Conservation (phyloP, 1,284 basidiomycete genomes). For the Boletus semigastroideus region DNA sequence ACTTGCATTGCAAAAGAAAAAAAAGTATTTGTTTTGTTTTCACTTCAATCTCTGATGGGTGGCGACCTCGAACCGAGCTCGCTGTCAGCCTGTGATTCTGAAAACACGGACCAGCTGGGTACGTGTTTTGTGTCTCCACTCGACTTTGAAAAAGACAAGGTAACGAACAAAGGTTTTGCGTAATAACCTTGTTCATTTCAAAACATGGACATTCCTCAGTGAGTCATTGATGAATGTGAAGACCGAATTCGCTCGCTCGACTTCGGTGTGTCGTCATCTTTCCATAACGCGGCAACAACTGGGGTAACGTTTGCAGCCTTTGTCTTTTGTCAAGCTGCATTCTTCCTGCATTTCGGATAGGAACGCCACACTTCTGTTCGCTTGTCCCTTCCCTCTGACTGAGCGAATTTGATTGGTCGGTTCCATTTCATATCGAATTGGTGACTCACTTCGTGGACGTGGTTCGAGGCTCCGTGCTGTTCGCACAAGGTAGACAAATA, state of each 20-base stretch:
- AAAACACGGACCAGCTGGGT: not conserved
- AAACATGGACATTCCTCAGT: too few species aligned
- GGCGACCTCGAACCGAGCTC: not conserved
- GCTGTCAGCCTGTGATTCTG: not conserved
- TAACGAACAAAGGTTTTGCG: slow-evolving; percentile 1
- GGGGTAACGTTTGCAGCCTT: slow-evolving; percentile 3
- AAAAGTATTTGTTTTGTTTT: not conserved
- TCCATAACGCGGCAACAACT: slow-evolving; percentile 6
- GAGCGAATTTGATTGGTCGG: not conserved
- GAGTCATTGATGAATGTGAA: not conserved
- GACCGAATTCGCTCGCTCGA: not conserved
- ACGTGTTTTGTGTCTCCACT: slow-evolving; percentile 1
- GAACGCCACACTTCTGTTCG: slow-evolving; percentile 17
- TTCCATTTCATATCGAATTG: slow-evolving; percentile 12
- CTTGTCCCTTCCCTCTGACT: not conserved
- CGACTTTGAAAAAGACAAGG: slow-evolving; percentile 12
- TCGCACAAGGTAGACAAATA: not conserved
- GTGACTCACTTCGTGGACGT: not conserved
- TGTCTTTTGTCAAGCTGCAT: slow-evolving; percentile 6
- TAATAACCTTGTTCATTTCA: slow-evolving; percentile 3
- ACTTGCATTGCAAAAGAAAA: not conserved
- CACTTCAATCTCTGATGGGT: slow-evolving; percentile 3
- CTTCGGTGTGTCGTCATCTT: slow-evolving; percentile 19
- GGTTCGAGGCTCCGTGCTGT: not conserved
- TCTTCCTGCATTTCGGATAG: slow-evolving; percentile 10